Evolutionary conservation across 148 eudicot genomes (phyloP).

Genomic region (Rhododendron ovatum): DNA sequence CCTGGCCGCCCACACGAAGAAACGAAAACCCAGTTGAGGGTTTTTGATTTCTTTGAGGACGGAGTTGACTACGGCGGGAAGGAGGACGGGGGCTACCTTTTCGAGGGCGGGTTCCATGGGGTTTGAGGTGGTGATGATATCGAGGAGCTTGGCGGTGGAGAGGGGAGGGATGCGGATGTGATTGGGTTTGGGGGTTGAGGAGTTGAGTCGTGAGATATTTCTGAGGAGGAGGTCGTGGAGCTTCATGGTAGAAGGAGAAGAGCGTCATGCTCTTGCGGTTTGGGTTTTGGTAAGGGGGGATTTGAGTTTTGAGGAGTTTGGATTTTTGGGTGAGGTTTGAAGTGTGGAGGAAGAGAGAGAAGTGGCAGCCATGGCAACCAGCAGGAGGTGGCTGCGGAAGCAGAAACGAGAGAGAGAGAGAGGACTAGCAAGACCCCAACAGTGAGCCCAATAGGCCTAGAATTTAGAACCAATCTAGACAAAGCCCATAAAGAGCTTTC

Average conservation of each 20-base stretch:
- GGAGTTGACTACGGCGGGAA: slow-evolving; percentile 25
- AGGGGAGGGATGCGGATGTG: not conserved
- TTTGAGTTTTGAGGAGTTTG: not conserved
- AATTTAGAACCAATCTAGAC: not conserved
- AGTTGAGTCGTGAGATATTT: not conserved
- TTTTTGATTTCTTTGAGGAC: slow-evolving; percentile 30
- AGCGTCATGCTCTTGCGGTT: not conserved
- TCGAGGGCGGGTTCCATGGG: slow-evolving; percentile 52
- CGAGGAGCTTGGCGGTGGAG: slow-evolving; percentile 18
- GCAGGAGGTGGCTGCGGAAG: not conserved
- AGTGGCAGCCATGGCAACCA: not conserved
- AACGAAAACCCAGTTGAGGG: slow-evolving; percentile 48
- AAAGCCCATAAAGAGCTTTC: not conserved
- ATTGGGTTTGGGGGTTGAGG: not conserved
- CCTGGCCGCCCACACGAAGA: slow-evolving; percentile 63
- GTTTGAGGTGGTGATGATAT: slow-evolving; percentile 24
- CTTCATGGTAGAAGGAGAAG: slow-evolving; percentile 15
- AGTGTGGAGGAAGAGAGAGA: not conserved
- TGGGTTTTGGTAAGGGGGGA: not conserved
- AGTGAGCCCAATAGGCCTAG: not conserved
- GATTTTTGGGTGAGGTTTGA: not conserved
- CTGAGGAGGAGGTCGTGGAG: slow-evolving; percentile 16
- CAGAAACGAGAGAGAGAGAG: not conserved
- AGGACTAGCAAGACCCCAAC: not conserved
- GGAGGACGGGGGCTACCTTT: slow-evolving; percentile 23